Evolutionary conservation across 139 green algal genomes (phyloP), one percentile per base, ranked within the genome.

Genomic region (Chlorella sp.): DNA sequence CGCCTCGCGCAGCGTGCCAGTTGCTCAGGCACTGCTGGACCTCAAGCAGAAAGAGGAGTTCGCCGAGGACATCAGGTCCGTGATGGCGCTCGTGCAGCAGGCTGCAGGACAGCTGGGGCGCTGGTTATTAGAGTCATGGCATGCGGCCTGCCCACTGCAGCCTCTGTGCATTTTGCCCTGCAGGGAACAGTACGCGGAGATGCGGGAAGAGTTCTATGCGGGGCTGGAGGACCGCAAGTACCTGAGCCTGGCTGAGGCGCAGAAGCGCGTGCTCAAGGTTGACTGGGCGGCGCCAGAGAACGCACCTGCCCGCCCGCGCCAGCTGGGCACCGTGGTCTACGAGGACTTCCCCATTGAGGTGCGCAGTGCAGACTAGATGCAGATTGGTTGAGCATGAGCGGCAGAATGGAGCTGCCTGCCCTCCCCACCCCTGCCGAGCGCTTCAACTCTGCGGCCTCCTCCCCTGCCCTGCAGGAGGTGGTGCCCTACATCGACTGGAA

Each of bases 401-500:
- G n/a, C n/a, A n/a, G n/a, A n/a, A n/a, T n/a, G n/a, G n/a, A n/a
- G n/a, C n/a, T n/a, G n/a, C n/a, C n/a, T n/a, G n/a, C n/a, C n/a
- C n/a, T n/a, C n/a, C n/a, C n/a, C n/a, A n/a, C n/a, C n/a, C n/a
- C n/a, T n/a, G n/a, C n/a, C n/a, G n/a, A n/a, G n/a, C n/a, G n/a
- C n/a, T n/a, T n/a, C n/a, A n/a, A n/a, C n/a, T n/a, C n/a, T n/a
- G n/a, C n/a, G n/a, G n/a, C n/a, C n/a, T n/a, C n/a, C n/a, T n/a
- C n/a, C n/a, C n/a, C n/a, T n/a, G n/a, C n/a, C n/a, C n/a, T n/a
- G n/a, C n/a, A n/a, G 81, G 90, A 98, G 27, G 90, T 99, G 31
- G 33, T 99, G 35, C 70, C 85, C 29, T 95, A 95, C 88, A 99
- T 99, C 71, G 96, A 99, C 86, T 99, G 96, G 96, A 99, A 98